These are phyloP conservation scores for Trypanosoma vivax DNA, from an alignment of 208 protist species.

Conservation along the genomic window DNA sequence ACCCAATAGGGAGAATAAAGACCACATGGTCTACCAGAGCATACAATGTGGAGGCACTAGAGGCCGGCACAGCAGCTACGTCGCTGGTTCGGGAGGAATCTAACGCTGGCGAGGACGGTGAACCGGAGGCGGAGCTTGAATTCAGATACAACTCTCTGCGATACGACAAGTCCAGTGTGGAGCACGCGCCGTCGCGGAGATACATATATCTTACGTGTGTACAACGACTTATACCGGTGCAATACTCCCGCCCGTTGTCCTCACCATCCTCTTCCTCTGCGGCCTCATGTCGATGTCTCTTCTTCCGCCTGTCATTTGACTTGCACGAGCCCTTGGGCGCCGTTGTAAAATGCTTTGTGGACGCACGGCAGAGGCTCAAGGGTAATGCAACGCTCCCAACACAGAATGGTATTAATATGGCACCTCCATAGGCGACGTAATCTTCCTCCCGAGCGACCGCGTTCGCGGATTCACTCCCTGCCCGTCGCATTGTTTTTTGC, in stretches of 20 bases:
- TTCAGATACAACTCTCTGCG: slow-evolving; percentile 35
- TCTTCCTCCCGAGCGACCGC: slow-evolving; percentile 3
- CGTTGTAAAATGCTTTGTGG: not conserved
- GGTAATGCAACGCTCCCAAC: slow-evolving; percentile 23
- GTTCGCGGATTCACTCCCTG: not conserved
- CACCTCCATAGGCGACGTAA: slow-evolving; percentile 48
- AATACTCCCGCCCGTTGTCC: slow-evolving; percentile 16
- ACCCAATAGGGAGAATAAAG: slow-evolving; percentile 69
- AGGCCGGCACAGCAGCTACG: not conserved
- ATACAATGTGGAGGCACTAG: slow-evolving; percentile 63
- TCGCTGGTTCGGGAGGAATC: no score
- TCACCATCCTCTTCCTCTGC: not conserved
- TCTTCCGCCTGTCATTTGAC: not conserved
- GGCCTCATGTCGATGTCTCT: not conserved
- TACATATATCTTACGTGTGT: slow-evolving; percentile 77
- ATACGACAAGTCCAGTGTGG: slow-evolving; percentile 57
- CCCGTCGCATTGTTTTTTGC: not conserved
- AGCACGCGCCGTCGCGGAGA: slow-evolving; percentile 51
- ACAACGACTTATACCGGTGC: slow-evolving; percentile 27
- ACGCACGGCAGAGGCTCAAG: slow-evolving; percentile 9
- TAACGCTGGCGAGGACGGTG: not conserved
- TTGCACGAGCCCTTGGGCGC: not conserved
- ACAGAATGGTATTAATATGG: slow-evolving; percentile 49
- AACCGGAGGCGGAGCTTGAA: not conserved
- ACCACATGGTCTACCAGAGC: slow-evolving; percentile 54